Percentiles rank a stretch among this genome's conserved stretches.
Conservation (phyloP, 2,329 filamentous ascomycete genomes). For the Arthrobotrys sphaeroides region DNA sequence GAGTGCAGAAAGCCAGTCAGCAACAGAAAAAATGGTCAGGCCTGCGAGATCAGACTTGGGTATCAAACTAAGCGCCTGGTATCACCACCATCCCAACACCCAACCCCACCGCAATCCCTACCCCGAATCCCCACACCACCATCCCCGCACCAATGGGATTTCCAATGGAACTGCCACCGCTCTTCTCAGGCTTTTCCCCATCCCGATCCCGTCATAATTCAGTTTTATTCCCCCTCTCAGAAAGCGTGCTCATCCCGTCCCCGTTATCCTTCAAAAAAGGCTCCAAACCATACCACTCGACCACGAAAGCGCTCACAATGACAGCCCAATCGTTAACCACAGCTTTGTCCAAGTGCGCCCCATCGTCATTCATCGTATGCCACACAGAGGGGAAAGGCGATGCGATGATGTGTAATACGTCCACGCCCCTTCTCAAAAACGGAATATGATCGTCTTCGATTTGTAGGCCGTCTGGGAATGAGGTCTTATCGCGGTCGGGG, state of each 20-base stretch:
- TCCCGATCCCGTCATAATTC: conserved; percentile 18
- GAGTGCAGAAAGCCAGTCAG: too few relatives aligned
- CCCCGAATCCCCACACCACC: not conserved
- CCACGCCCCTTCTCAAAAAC: conserved; percentile 85
- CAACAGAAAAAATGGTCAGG: too few relatives aligned
- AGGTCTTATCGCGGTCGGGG: conserved; percentile 65
- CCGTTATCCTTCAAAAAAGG: conserved; percentile 63
- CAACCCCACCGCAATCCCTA: not conserved
- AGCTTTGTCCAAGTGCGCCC: conserved; percentile 79
- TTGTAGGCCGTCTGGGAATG: conserved; percentile 64
- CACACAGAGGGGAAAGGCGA: conserved; percentile 82
- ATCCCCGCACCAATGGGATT: not conserved
- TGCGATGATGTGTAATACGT: conserved; percentile 89
- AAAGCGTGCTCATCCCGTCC: conserved; percentile 40
- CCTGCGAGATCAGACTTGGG: too few relatives aligned
- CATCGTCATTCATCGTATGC: conserved; percentile 87
- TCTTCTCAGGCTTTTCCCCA: not conserved
- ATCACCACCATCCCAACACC: not conserved
- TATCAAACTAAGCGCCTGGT: not conserved
- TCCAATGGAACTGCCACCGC: too few relatives aligned
- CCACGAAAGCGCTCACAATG: conserved; percentile 82
- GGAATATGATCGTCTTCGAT: conserved; percentile 91
- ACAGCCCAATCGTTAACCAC: conserved; percentile 88
- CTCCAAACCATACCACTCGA: conserved; percentile 91
- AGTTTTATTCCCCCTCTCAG: conserved; percentile 51